Conservation (phyloP, 164 flowering plant species). For the Amborella trichopoda region DNA sequence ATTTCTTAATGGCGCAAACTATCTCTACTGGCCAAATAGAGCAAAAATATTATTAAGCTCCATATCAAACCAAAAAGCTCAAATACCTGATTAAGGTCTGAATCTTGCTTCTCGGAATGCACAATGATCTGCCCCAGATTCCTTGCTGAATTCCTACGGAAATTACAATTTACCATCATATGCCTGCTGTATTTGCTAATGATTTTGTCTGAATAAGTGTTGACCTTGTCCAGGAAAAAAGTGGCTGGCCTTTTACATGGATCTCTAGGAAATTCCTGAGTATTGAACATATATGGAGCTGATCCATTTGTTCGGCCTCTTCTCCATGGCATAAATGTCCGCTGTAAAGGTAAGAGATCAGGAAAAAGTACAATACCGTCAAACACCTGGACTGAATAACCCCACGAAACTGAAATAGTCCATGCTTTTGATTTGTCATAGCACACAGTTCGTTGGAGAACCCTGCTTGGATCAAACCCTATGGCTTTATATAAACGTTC, state of each 20-base stretch:
- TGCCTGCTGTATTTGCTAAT: conserved; percentile 32
- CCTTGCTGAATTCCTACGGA: conserved; percentile 10
- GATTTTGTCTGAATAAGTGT: conserved; percentile 14
- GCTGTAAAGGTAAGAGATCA: conserved; percentile 42
- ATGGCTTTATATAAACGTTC: conserved; percentile 47
- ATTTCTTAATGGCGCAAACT: not conserved
- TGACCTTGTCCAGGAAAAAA: conserved; percentile 40
- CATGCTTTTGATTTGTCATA: conserved; percentile 34
- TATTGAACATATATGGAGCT: conserved; percentile 39
- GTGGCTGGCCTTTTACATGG: conserved; percentile 42
- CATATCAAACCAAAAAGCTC: not conserved
- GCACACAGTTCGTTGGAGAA: conserved; percentile 72
- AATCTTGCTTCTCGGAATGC: conserved; percentile 31
- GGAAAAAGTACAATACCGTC: conserved; percentile 49
- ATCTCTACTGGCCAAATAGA: not conserved
- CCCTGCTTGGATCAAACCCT: conserved; percentile 42
- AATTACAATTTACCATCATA: conserved; percentile 18
- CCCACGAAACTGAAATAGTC: conserved; percentile 74
- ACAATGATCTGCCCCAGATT: conserved; percentile 30
- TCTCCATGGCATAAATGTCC: conserved; percentile 60
- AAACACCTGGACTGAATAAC: conserved; percentile 58
- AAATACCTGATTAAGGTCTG: conserved; percentile 39
- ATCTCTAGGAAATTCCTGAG: conserved; percentile 44
- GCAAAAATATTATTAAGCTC: not conserved
- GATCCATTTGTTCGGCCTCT: conserved; percentile 16